Conservation (phyloP, 2,329 filamentous ascomycete species). For the Neoarthrinium moseri region DNA sequence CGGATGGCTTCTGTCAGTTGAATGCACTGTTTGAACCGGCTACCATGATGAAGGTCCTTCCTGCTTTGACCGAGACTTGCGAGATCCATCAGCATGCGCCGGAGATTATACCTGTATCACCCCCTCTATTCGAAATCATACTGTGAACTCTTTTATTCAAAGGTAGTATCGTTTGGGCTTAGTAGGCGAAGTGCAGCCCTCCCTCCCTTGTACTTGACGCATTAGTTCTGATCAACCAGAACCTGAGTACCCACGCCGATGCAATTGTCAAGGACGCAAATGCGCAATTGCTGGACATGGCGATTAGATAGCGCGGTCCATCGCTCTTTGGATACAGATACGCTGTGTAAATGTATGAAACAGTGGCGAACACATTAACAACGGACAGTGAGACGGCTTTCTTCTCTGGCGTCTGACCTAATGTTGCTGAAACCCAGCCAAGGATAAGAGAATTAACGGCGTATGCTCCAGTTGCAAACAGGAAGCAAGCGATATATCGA, state of each 20-base stretch:
- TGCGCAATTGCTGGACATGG: slow-evolving; percentile 31
- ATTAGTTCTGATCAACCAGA: slow-evolving; percentile 5
- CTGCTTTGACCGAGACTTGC: too few relatives aligned
- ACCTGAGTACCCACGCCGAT: not conserved
- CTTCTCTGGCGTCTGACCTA: slow-evolving; percentile 42
- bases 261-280: slow-evolving; percentile 7
- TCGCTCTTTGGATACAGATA: slow-evolving; percentile 41
- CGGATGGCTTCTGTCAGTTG: too few relatives aligned
- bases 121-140: too few relatives aligned
- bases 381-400: slow-evolving; percentile 40
- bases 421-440: slow-evolving; percentile 39
- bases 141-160: too few relatives aligned
- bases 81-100: too few relatives aligned
- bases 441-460: slow-evolving; percentile 41
- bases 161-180: too few relatives aligned
- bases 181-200: slow-evolving; percentile 2
- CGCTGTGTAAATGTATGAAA: slow-evolving; percentile 43
- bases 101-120: too few relatives aligned
- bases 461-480: slow-evolving; percentile 34
- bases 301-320: slow-evolving; percentile 39
- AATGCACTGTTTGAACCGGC: too few relatives aligned
- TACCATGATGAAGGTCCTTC: too few relatives aligned
- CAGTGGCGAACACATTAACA: slow-evolving; percentile 42
- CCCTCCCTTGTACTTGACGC: not conserved
- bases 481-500: slow-evolving; percentile 32